phyloP scores from a whole-genome alignment of 306 rosid genomes.

The Vigna hirtella region DNA sequence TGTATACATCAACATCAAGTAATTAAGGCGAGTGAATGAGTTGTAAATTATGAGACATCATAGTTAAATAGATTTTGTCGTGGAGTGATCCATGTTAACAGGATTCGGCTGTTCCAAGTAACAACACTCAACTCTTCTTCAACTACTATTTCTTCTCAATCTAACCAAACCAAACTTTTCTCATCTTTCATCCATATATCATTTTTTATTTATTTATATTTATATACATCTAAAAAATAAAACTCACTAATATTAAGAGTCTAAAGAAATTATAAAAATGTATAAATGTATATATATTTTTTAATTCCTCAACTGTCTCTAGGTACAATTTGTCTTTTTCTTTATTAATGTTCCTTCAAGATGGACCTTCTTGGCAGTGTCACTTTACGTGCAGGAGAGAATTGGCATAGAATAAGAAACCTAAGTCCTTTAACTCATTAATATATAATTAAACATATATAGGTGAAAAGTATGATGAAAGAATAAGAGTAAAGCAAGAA shows the following conservation, averaged over 20 bases:
- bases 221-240: no score
- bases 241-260: no score
- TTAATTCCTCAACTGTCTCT: background rate
- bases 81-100: constrained; percentile 29
- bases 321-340: background rate
- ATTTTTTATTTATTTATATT: no score
- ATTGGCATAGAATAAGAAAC: constrained; percentile 44
- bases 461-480: no score
- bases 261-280: no score
- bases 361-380: constrained; percentile 44
- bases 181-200: no score
- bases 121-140: constrained; percentile 38
- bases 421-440: constrained; percentile 37
- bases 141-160: background rate
- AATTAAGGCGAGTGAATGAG: constrained; percentile 40
- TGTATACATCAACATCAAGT: constrained; percentile 24
- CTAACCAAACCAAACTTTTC: background rate
- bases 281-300: no score
- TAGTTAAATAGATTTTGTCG: constrained; percentile 39
- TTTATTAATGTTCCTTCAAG: background rate
- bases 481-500: no score
- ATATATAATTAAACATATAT: no score
- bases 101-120: constrained; percentile 44
- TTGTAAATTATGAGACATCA: constrained; percentile 35
- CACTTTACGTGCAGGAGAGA: constrained; percentile 55